Evolutionary conservation across 2,329 filamentous ascomycete genomes (phyloP).

Genomic region (Erysiphe pulchra): DNA sequence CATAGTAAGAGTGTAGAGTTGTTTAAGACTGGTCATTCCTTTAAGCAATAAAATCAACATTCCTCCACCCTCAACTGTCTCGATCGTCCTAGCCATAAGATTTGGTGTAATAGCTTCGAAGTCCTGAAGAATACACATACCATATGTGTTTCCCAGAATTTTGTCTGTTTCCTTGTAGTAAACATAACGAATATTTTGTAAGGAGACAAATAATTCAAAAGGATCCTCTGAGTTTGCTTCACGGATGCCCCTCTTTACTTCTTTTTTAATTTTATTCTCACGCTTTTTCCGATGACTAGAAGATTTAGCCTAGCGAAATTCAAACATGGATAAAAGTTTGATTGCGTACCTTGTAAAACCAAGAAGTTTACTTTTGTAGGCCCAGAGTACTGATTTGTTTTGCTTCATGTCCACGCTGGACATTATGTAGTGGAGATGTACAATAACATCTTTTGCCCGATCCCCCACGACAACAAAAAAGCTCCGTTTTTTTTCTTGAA

Average conservation of each 20-base stretch:
- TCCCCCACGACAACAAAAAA: constrained; percentile 96
- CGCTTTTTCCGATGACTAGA: constrained; percentile 82
- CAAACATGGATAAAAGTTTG: background rate
- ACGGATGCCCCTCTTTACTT: constrained; percentile 81
- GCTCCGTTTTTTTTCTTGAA: constrained; percentile 89
- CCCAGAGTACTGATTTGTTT: constrained; percentile 92
- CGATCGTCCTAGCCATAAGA: constrained; percentile 74
- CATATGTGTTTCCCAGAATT: constrained; percentile 91
- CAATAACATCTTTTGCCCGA: constrained; percentile 84
- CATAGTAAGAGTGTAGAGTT: constrained; percentile 92
- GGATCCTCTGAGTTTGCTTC: constrained; percentile 84
- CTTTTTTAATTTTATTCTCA: constrained; percentile 93
- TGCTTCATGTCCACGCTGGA: constrained; percentile 73
- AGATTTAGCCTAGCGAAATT: background rate
- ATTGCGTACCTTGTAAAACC: constrained; percentile 42
- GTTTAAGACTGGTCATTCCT: constrained; percentile 90
- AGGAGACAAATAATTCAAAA: constrained; percentile 89
- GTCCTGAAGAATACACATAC: constrained; percentile 95
- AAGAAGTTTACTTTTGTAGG: constrained; percentile 92
- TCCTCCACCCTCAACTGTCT: constrained; percentile 92
- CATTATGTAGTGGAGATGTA: constrained; percentile 84
- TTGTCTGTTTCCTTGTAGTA: constrained; percentile 99
- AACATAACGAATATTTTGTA: constrained; percentile 93
- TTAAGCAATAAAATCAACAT: constrained; percentile 76
- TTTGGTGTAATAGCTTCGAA: constrained; percentile 98